Evolutionary conservation across 2,329 filamentous ascomycete genomes (phyloP).

Genomic region (Xylariaceae sp.): DNA sequence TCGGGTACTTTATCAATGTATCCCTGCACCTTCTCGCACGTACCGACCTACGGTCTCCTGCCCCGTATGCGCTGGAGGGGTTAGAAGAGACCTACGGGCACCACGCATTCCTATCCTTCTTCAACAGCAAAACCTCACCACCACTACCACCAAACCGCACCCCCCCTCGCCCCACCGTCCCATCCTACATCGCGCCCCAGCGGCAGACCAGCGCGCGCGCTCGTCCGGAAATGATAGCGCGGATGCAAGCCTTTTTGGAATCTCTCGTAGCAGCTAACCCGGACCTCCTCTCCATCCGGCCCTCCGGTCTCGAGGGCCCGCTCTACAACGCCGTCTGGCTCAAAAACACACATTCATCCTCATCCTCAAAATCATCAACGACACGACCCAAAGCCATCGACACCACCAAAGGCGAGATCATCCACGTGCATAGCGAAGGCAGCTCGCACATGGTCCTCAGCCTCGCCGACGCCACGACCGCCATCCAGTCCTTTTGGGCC

Average conservation of each 20-base stretch:
- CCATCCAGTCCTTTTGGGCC: constrained; percentile 35
- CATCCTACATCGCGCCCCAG: constrained; percentile 34
- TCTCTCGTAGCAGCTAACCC: constrained; percentile 24
- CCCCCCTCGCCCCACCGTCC: constrained; percentile 31
- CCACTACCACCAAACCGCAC: constrained; percentile 6
- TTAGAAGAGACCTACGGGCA: constrained; percentile 8
- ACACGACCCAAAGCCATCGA: background rate
- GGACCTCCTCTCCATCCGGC: constrained; percentile 21
- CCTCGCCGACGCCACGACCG: constrained; percentile 33
- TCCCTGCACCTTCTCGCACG: constrained; percentile 30
- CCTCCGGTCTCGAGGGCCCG: constrained; percentile 31
- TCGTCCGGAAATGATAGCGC: constrained; percentile 5
- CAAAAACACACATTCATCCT: too few relatives aligned
- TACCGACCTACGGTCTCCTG: constrained; percentile 29
- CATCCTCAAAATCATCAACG: background rate
- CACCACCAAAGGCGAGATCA: constrained; percentile 30
- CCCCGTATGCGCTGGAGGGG: constrained; percentile 23
- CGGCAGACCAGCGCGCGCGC: constrained; percentile 31
- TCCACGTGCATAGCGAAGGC: constrained; percentile 36
- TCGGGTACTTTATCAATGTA: constrained; percentile 37
- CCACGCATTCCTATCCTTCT: background rate
- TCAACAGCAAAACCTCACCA: background rate
- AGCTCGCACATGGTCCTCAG: constrained; percentile 36
- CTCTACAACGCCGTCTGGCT: constrained; percentile 29
- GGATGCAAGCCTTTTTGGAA: constrained; percentile 26